These are phyloP conservation scores for Fagopyrum tataricum DNA, from an alignment of 148 eudicot species.

Conservation along the genomic window DNA sequence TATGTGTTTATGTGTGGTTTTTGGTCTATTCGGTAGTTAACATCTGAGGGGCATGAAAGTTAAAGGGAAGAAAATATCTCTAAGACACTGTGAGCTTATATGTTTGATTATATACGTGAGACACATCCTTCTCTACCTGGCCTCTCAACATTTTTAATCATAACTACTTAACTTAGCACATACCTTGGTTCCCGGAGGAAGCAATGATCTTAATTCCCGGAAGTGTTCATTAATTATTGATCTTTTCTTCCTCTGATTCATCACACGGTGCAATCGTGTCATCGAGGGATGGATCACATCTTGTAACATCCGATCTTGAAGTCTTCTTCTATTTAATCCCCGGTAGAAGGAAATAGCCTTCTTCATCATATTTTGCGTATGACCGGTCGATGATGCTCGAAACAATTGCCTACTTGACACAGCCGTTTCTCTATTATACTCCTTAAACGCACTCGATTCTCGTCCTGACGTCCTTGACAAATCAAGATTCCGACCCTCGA, in stretches of 20 bases:
- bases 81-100: too few species aligned
- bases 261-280: constrained; percentile 66
- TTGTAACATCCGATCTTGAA: not conserved
- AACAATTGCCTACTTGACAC: not conserved
- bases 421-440: not conserved
- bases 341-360: constrained; percentile 33
- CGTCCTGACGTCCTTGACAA: not conserved
- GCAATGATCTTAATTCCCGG: constrained; percentile 57
- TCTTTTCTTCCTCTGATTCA: constrained; percentile 66
- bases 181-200: constrained; percentile 36
- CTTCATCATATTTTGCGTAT: constrained; percentile 25
- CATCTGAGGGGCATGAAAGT: too few species aligned
- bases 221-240: constrained; percentile 79
- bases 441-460: not conserved
- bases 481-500: not conserved
- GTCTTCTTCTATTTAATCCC: constrained; percentile 27
- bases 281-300: constrained; percentile 15
- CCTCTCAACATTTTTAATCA: too few species aligned
- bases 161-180: not conserved
- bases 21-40: too few species aligned
- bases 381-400: not conserved
- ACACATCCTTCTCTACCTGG: too few species aligned
- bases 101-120: too few species aligned
- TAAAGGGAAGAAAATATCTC: too few species aligned
- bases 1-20: too few species aligned